Conservation (phyloP, 768 basidiomycete genomes). For the Postia placenta region DNA sequence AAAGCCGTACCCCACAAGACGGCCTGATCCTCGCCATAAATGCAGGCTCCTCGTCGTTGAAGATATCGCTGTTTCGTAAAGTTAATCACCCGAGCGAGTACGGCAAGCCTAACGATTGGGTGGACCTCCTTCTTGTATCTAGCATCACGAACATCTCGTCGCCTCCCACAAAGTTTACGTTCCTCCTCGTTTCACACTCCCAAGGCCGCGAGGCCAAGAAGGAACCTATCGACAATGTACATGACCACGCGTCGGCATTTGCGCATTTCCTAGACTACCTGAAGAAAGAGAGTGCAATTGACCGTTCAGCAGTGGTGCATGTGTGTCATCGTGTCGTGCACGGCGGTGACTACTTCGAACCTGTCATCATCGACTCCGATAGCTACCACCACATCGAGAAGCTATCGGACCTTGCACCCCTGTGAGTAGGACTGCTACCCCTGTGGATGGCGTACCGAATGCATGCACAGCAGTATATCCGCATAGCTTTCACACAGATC, state of each 20-base stretch:
- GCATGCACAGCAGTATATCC: too few species aligned
- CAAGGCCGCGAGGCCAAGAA: slow-evolving; percentile 32
- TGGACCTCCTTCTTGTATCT: slow-evolving; percentile 41
- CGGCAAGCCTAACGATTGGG: slow-evolving; percentile 26
- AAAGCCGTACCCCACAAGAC: slow-evolving; percentile 12
- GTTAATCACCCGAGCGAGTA: slow-evolving; percentile 13
- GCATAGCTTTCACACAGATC: too few species aligned
- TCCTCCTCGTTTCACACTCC: slow-evolving; percentile 22
- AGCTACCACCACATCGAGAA: slow-evolving; percentile 68
- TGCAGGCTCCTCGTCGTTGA: slow-evolving; percentile 83
- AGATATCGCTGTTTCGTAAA: slow-evolving; percentile 60
- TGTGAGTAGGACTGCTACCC: slow-evolving; percentile 39
- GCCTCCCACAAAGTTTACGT: slow-evolving; percentile 48
- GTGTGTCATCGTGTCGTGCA: slow-evolving; percentile 85
- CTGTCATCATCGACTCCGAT: slow-evolving; percentile 60
- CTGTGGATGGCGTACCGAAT: not conserved
- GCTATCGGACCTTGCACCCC: slow-evolving; percentile 75
- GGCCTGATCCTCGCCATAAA: slow-evolving; percentile 64
- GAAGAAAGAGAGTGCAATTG: slow-evolving; percentile 34
- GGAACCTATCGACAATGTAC: slow-evolving; percentile 32
- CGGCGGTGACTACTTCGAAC: slow-evolving; percentile 72
- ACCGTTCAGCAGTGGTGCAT: slow-evolving; percentile 38
- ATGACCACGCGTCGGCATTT: slow-evolving; percentile 60
- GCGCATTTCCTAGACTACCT: slow-evolving; percentile 49
- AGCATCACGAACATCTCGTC: slow-evolving; percentile 53